Evolutionary conservation across 2,329 filamentous ascomycete genomes (phyloP), one percentile per base, ranked within the genome.

Genomic region (Colletotrichum caudatum): DNA sequence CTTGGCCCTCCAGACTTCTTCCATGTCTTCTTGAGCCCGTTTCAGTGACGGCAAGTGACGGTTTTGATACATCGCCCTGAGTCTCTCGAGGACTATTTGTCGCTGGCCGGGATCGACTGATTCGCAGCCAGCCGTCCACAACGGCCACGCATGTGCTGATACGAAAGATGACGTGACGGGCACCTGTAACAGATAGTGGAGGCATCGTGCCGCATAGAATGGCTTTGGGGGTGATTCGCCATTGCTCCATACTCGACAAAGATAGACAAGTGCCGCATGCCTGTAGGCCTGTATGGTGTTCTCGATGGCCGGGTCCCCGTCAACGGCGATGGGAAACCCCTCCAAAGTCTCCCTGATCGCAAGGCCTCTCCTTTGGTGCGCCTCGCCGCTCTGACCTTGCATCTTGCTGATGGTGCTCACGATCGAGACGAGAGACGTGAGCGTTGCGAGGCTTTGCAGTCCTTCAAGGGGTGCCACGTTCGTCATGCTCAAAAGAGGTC

Each of bases 51-150:
- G 78, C 0, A 80, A 74, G 33, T 75, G 77, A 6, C 79, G 76
- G 7, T 60, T 64, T 37, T 75, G 74, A 58, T 77, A 80, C 79
- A 80, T 80, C 1, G 71, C 72, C 29, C 72, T 70, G 26, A 78
- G 62, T 6, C 79, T 71, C 11, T 74, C 72, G 11, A 75, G 71
- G 8, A 78, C 78, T 12, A 75, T 73, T 44, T 73, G 74, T 3
- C 79, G 74, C 29, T 75, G 53, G 2, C 69, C 54, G 0, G 33
- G 48, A 33, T 78, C 76, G 56, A 78, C 75, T 0, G 78, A 77
- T 61, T 80, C 79, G 64, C 79, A 79, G 3, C 76, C 79, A 0
- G 78, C 78, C 2, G 78, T 80, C 77, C 76, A 80, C 1, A 80
- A 66, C 5, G 79, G 78, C 78, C 78, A 80, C 18, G 76, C 76